Evolutionary conservation across 2,329 filamentous ascomycete genomes (phyloP), one percentile per base, ranked within the genome.

Genomic region (Penicillium sp.): DNA sequence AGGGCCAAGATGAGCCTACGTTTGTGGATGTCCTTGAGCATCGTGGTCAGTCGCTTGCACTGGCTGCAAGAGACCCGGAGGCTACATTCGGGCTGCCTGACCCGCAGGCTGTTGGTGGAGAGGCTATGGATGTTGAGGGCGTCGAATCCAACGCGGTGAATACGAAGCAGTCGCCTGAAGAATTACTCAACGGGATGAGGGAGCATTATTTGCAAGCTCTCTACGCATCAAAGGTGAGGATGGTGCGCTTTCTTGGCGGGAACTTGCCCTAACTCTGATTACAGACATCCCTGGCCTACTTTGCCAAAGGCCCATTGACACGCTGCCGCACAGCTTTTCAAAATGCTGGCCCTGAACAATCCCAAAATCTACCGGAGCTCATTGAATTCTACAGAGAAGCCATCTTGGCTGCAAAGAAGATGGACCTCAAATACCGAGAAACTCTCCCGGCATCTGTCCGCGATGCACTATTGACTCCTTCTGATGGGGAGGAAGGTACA

Each of bases 251-350:
- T 16, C 33, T 30, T 30, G 22, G n/a, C 22, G 20, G 22, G 8
- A n/a, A 36, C 16, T 41, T 20, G 14, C 30, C 35, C 57, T 64
- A 16, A 66, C 51, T 50, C 22, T n/a, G 9, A 52, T 24, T 25
- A 11, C 44, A 76, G 68, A 73, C 75, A n/a, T 77, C 76, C 25
- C 64, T 79, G 48, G 77, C 76, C 48, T 79, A 79, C 58, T 79
- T 79, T 60, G 76, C 76, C 31, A 79, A 79, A 64, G 76, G 77
- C 4, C 76, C 77, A 14, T 62, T 79, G 45, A 69, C 76, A 13
- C 73, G 77, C 25, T 76, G 73, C 25, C 72, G 77, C 28, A 70
- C 66, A 35, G 67, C 69, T 45, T 72, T 74, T 28, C 68, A 71
- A 50, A 59, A 63, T 9, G 51, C 62, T 10, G 65, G 58, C n/a